A percentile compares a stretch with the other conserved stretches of the same genome.
Conservation (phyloP, 2,329 filamentous ascomycete species). For the Sphaceloma murrayae region DNA sequence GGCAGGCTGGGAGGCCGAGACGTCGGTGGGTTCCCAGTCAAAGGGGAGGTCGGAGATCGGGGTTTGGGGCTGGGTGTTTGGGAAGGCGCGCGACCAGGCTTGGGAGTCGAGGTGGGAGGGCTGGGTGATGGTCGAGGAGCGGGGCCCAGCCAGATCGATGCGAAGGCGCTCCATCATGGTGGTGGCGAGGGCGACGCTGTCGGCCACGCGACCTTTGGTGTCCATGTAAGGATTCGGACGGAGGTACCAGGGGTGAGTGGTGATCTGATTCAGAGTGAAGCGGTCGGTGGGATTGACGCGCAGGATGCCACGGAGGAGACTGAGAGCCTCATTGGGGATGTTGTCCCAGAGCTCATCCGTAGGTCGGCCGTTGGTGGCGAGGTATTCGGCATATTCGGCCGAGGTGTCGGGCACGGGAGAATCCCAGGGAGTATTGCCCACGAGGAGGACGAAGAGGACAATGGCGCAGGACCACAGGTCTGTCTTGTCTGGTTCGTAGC, state of each 20-base stretch:
- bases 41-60: slow-evolving; percentile 62
- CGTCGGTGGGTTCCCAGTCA: slow-evolving; percentile 74
- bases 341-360: slow-evolving; percentile 82
- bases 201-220: slow-evolving; percentile 61
- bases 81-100: slow-evolving; percentile 44
- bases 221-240: slow-evolving; percentile 68
- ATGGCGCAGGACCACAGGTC: slow-evolving; percentile 98
- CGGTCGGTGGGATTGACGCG: slow-evolving; percentile 63
- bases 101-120: slow-evolving; percentile 10
- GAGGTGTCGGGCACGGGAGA: slow-evolving; percentile 68
- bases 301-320: slow-evolving; percentile 87
- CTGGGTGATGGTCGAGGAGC: slow-evolving; percentile 23
- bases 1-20: slow-evolving; percentile 46
- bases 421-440: slow-evolving; percentile 97
- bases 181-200: slow-evolving; percentile 79
- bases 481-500: slow-evolving; percentile 68
- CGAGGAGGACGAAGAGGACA: slow-evolving; percentile 89
- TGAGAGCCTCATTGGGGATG: slow-evolving; percentile 63
- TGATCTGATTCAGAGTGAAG: slow-evolving; percentile 78
- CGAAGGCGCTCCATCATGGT: slow-evolving; percentile 85
- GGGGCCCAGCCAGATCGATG: slow-evolving; percentile 68
- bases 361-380: slow-evolving; percentile 60
- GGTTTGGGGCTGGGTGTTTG: slow-evolving; percentile 79
- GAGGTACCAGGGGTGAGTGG: slow-evolving; percentile 91
- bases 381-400: slow-evolving; percentile 86